phyloP scores from a whole-genome alignment of 441 rosid genomes.

The Adansonia rubrostipa region DNA sequence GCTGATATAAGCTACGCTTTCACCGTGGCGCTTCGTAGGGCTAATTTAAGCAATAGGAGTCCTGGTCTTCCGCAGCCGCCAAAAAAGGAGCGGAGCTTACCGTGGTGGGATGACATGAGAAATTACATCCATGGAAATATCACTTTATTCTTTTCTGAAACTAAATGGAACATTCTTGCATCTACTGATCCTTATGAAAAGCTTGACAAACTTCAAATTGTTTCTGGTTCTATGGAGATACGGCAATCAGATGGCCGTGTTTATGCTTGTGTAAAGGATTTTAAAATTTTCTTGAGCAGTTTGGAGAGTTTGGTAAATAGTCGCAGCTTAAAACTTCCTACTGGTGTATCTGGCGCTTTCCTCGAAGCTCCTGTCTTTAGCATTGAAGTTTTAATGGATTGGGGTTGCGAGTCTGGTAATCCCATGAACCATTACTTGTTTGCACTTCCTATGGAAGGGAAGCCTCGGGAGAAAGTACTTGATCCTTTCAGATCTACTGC shows the following conservation, averaged over 20 bases:
- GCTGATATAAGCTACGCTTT: constrained; percentile 98
- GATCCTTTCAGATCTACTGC: constrained; percentile 99
- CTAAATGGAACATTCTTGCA: constrained; percentile 79
- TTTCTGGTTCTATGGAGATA: constrained; percentile 76
- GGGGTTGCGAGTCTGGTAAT: constrained; percentile 93
- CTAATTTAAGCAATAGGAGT: constrained; percentile 78
- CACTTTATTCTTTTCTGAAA: constrained; percentile 68
- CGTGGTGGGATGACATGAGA: constrained; percentile 99
- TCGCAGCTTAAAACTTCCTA: constrained; percentile 67
- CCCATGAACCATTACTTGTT: constrained; percentile 91
- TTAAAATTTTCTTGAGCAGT: constrained; percentile 85
- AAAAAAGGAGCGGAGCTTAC: constrained; percentile 91
- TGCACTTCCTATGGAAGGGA: constrained; percentile 88
- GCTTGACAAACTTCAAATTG: constrained; percentile 82
- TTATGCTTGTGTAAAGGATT: constrained; percentile 66
- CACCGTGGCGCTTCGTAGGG: constrained; percentile 99
- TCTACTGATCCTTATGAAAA: constrained; percentile 96
- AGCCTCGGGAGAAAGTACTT: constrained; percentile 76
- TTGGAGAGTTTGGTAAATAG: constrained; percentile 80
- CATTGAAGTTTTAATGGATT: constrained; percentile 88
- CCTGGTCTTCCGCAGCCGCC: constrained; percentile 59
- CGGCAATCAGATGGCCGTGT: constrained; percentile 94
- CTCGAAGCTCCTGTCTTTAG: constrained; percentile 77
- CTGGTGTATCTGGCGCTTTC: constrained; percentile 58
- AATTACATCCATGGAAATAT: constrained; percentile 87